Base-by-base conservation (phyloP, 2,329 filamentous ascomycete genomes). In the Botrytis deweyae region DNA sequence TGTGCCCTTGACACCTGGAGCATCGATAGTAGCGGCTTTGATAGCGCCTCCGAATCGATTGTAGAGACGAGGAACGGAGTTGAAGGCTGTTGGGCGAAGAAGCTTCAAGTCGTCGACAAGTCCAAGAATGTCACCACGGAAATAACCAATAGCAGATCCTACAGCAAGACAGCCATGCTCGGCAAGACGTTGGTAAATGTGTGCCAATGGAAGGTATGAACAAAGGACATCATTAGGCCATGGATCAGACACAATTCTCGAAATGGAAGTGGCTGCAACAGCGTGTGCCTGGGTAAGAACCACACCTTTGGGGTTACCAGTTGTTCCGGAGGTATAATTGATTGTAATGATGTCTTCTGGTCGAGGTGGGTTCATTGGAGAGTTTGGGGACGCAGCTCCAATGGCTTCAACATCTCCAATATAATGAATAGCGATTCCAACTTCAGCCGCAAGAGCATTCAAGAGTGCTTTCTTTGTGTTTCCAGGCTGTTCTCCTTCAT, bases 21-120 rank as follows among this genome's bases (percentile, higher is more conserved):
- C 90, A 77, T 97, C 89, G 40, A 97, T 81, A 0, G 95, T 97
- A 38, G 91, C 89, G 2, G 91, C 88, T 78, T 92, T 92, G 79
- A 99, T 92, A 44, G 91, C 94, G 73, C 90, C 90, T 77, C 92
- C 93, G 82, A 98, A 97, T 70, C 94, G 90, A 83, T 97, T 98
- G 86, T 90, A 98, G 18, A 99, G 87, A 76, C 96, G 90, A 0
- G 96, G 96, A 2, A 99, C 96, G 25, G 94, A 97, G 78, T 92
- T 90, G 82, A 99, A 94, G 18, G 88, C 88, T 20, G 92, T 96
- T 0, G 96, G 96, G 74, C 90, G 89, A 73, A 99, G 86, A 58
- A 94, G 82, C 85, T 98, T 97, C 84, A 99, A 84, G 81, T 99
- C 96, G 74, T 99, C 96, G 0, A 97, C 90, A 29, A 99, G 86